Evolutionary conservation across 176 grass and related monocot genomes (phyloP), one percentile per base, ranked within the genome.

Genomic region (Bonia amplexicaulis): DNA sequence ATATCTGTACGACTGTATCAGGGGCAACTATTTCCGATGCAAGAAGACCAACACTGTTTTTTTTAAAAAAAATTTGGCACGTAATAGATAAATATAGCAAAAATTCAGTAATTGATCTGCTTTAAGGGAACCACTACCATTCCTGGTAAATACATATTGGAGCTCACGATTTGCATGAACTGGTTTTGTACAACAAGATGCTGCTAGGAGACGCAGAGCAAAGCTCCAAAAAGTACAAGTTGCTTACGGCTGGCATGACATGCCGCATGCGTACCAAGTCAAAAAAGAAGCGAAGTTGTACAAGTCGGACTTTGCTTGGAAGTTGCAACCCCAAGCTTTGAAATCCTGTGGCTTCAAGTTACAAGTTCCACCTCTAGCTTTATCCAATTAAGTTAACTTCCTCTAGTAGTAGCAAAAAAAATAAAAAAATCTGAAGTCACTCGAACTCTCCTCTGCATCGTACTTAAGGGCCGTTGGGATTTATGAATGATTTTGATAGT

Each of bases 221-320:
- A 90, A 47, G 58, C 7, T 79, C 88, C 79, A 83, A 90, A 83
- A 87, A 22, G 88, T 31, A 23, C 48, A 67, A 45, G 84, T 73
- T 66, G 84, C 68, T 90, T 87, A 74, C 73, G 79, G 79, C 67
- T 59, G 84, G 74, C 74, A 74, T 72, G 83, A 82, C 83, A 82
- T 72, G 72, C 47, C 67, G 80, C 68, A 77, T 16, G 84, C 77
- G 66, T 82, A 49, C 80, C 75, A 22, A 79, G 85, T 90, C 85
- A 90, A 90, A 90, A 76, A 84, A 66, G 72, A 51, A 31, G 74
- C 41, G n/a, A 48, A 11, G 80, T 60, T 69, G 68, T 80, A 86
- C 67, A 90, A 87, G 80, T 87, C 85, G 80, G 63, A 87, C 85
- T 90, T 87, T 12, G 75, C 75, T 80, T 87, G 89, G 85, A 84